phyloP scores from a whole-genome alignment of 1,284 basidiomycete genomes.

The Stygiomarasmius scandens region DNA sequence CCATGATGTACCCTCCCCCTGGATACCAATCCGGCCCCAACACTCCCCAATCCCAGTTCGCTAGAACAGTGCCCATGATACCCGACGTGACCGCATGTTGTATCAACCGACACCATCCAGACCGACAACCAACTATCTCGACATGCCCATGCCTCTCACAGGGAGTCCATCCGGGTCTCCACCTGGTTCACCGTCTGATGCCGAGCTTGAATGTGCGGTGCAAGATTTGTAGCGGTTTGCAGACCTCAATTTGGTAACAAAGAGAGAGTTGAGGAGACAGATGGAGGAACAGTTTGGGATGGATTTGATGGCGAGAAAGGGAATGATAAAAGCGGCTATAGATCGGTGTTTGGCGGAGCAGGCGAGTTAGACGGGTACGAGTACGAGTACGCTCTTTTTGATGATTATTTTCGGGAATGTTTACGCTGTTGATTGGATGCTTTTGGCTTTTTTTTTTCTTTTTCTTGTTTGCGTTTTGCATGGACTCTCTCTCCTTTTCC shows the following conservation, averaged over 20 bases:
- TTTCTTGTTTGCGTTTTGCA: no score
- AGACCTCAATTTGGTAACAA: no score
- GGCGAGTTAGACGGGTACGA: constrained; percentile 12
- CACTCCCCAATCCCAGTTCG: constrained; percentile 58
- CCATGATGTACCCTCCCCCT: constrained; percentile 56
- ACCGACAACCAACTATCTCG: constrained; percentile 75
- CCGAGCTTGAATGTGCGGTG: no score
- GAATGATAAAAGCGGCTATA: no score
- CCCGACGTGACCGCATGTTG: constrained; percentile 43
- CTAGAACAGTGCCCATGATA: constrained; percentile 20
- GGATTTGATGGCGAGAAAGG: no score
- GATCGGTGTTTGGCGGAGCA: no score
- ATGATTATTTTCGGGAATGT: background rate
- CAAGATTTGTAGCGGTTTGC: no score
- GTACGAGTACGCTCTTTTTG: no score
- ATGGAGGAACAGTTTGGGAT: no score
- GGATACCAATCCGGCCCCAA: constrained; percentile 80
- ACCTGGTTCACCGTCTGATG: no score
- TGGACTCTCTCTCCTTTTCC: background rate
- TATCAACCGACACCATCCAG: constrained; percentile 67
- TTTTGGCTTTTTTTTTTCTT: no score
- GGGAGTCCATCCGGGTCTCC: constrained; percentile 59
- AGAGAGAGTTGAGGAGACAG: no score
- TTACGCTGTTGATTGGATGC: background rate
- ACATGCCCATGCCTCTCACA: constrained; percentile 60